These are phyloP conservation scores for Sphagnum magellanicum DNA, from an alignment of 228 moss, liverwort and hornwort genomes.

Conservation along the genomic window DNA sequence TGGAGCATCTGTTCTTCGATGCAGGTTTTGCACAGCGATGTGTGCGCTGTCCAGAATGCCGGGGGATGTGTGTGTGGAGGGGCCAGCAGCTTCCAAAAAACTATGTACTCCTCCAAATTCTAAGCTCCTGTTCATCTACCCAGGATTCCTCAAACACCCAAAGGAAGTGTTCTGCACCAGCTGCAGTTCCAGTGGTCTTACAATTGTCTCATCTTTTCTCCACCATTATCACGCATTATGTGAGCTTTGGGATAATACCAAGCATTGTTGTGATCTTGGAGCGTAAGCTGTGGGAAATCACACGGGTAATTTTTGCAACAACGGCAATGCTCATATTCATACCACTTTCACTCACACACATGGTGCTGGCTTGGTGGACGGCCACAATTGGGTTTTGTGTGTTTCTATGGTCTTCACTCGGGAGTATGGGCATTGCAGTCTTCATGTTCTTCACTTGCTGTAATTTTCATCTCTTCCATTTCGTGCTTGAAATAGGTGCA, in stretches of 20 bases:
- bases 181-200: conserved; percentile 17
- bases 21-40: conserved; percentile 34
- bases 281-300: conserved; percentile 40
- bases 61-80: conserved; percentile 48
- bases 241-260: too few relatives aligned
- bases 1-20: conserved; percentile 51
- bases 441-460: conserved; percentile 49
- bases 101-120: conserved; percentile 49
- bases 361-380: conserved; percentile 56
- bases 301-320: conserved; percentile 37
- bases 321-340: conserved; percentile 39
- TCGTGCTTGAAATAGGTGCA: conserved; percentile 19
- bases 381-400: conserved; percentile 36
- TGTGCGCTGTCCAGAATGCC: conserved; percentile 60
- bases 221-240: conserved; percentile 16
- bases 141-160: conserved; percentile 12
- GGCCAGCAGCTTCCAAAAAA: conserved; percentile 57
- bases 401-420: conserved; percentile 48
- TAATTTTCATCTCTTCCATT: conserved; percentile 22
- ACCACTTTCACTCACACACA: conserved; percentile 44
- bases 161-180: conserved; percentile 7
- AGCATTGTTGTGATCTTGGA: conserved; percentile 14
- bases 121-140: conserved; percentile 32
- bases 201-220: conserved; percentile 21
- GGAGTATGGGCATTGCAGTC: conserved; percentile 47